Evolutionary conservation across 768 basidiomycete species (phyloP), one percentile per base, ranked within the genome.

Genomic region (Pleurotus djamor): DNA sequence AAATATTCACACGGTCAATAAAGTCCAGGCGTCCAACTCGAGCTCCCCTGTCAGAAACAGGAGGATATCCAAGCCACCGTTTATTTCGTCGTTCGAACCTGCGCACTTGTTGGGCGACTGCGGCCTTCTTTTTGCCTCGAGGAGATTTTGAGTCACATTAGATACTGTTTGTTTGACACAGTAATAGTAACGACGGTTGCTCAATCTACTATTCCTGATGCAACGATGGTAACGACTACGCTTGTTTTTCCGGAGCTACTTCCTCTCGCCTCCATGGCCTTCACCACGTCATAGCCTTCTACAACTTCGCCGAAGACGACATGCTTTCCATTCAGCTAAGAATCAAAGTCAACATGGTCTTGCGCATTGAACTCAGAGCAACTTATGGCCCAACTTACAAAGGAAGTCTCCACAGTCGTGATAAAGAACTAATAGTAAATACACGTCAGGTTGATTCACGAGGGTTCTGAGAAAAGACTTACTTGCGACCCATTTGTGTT

Each of bases 401-500:
- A 92, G 17, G 81, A 74, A n/a, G 89, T 88, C 21, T 78, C 67
- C 17, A 82, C 83, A 17, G 90, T 91, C 33, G 90, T 92, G 68
- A 92, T 82, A 73, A 91, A 92, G 76, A 90, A 92, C 84, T 87
- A 37, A 58, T 14, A 13, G 21, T 28, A 28, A 28, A 28, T 28
- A 52, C 5, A 33, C 5, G 17, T 52, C 12, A 21, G 10, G n/a
- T 44, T 35, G 58, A 45, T 1, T n/a, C 7, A 21, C 33, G 54
- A 36, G 48, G 12, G 16, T 35, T 8, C 21, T 28, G 21, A 14
- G 21, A 2, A 10, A 12, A 21, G 1, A 64, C 76, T 56, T 55
- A 86, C 83, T 71, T 91, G 91, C 10, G 90, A 92, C 35, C 92
- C 90, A 60, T 91, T 92, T 41, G 90, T 91, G 74, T 89, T 83